Evolutionary conservation across 73 alveolate species (phyloP).

Genomic region (Symbiodinium natans): DNA sequence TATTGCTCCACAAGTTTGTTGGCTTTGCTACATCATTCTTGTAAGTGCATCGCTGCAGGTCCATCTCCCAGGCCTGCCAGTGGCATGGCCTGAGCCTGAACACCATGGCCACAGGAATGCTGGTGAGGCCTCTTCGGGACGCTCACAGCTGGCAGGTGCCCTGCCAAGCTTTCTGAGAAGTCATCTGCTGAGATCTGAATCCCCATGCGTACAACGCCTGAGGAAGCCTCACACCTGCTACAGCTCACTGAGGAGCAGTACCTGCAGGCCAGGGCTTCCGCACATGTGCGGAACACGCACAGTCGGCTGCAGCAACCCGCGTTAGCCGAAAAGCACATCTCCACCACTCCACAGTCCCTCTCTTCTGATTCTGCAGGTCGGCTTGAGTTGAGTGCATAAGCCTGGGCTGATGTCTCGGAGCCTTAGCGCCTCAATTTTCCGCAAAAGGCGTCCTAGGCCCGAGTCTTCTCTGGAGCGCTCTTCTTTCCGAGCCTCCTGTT

Average conservation of each 20-base stretch:
- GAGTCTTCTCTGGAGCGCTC: too few relatives aligned
- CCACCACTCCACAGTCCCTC: neutral
- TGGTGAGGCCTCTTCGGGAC: constrained; percentile 40
- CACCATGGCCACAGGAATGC: constrained; percentile 5
- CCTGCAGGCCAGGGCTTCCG: neutral
- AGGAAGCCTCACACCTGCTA: neutral
- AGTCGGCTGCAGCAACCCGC: neutral
- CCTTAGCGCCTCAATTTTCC: too few relatives aligned
- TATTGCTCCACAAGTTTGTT: too few relatives aligned
- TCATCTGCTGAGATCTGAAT: too few relatives aligned
- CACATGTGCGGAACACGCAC: too few relatives aligned
- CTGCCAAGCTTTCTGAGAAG: neutral
- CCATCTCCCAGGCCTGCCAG: neutral
- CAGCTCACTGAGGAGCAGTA: neutral
- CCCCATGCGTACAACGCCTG: neutral
- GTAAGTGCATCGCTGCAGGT: neutral
- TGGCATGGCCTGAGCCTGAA: neutral
- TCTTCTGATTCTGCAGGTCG: neutral
- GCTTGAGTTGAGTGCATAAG: neutral
- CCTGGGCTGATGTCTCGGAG: too few relatives aligned
- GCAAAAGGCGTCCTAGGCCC: neutral
- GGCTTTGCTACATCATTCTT: neutral
- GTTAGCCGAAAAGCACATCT: neutral
- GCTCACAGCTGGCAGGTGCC: constrained; percentile 38
- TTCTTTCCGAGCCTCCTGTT: too few relatives aligned